These are phyloP conservation scores for Trypanosoma platydactyli DNA, from an alignment of 208 protist genomes.

Conservation along the genomic window DNA sequence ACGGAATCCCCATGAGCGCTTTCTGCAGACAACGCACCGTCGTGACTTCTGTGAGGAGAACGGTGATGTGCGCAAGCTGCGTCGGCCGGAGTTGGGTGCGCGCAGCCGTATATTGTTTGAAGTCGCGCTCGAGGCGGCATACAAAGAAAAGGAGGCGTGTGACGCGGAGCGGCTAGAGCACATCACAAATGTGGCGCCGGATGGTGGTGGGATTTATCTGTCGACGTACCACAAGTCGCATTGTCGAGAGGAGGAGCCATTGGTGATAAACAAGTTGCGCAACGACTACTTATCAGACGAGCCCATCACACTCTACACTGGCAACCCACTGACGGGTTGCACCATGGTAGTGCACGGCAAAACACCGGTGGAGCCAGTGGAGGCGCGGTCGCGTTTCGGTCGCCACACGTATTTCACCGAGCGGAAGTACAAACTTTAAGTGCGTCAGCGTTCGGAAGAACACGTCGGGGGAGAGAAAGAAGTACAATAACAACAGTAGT, in stretches of 20 bases:
- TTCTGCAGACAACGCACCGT: slow-evolving; percentile 66
- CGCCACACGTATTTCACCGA: slow-evolving; percentile 85
- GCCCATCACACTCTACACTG: slow-evolving; percentile 86
- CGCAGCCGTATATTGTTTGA: slow-evolving; percentile 61
- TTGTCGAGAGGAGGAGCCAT: slow-evolving; percentile 45
- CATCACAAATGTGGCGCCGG: slow-evolving; percentile 1
- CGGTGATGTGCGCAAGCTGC: slow-evolving; percentile 51
- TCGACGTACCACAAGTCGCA: slow-evolving; percentile 30
- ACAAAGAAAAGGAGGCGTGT: slow-evolving; percentile 36
- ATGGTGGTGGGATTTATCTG: slow-evolving; percentile 21
- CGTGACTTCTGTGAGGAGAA: slow-evolving; percentile 63
- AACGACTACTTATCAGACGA: slow-evolving; percentile 77
- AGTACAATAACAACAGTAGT: too few species aligned
- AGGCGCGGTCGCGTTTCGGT: slow-evolving; percentile 56
- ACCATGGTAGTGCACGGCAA: slow-evolving; percentile 89
- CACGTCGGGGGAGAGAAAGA: too few species aligned
- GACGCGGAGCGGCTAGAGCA: slow-evolving; percentile 23
- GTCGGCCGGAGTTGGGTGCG: slow-evolving; percentile 64
- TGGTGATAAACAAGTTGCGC: slow-evolving; percentile 53
- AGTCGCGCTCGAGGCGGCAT: slow-evolving; percentile 52
- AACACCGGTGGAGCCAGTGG: slow-evolving; percentile 60
- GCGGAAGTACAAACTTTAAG: slow-evolving; percentile 67
- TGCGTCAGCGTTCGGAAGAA: too few species aligned
- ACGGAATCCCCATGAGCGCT: slow-evolving; percentile 41
- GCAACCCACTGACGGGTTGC: slow-evolving; percentile 73